Conservation (phyloP, 441 rosid species). For the Syzygium malaccense region DNA sequence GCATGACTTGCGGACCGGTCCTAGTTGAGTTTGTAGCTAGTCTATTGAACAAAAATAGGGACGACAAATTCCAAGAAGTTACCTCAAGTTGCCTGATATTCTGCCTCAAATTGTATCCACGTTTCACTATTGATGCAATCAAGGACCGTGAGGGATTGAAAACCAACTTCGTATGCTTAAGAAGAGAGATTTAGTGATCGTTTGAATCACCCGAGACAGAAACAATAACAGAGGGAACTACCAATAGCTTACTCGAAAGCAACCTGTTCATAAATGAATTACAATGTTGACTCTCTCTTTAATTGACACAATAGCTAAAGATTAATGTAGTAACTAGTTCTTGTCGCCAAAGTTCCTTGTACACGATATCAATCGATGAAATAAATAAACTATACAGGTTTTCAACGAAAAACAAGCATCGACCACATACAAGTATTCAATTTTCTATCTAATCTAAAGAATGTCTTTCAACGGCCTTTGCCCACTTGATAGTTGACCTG, state of each 20-base stretch:
- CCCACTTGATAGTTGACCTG: slow-evolving; percentile 62
- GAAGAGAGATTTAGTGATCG: not conserved
- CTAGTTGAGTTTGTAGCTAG: not conserved
- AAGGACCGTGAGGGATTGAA: not conserved
- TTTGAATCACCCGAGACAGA: not conserved
- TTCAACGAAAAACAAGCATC: not conserved
- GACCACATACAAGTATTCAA: not conserved
- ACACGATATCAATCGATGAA: not conserved
- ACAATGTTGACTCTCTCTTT: not conserved
- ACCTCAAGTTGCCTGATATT: not conserved
- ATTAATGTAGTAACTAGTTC: not conserved
- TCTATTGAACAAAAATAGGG: not conserved
- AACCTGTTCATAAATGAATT: not conserved
- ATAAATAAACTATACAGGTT: not conserved
- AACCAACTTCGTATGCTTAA: not conserved
- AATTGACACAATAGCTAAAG: not conserved
- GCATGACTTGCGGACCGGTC: not conserved
- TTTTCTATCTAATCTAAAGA: not conserved
- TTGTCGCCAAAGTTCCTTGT: not conserved
- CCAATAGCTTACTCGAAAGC: not conserved
- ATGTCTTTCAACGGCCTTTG: slow-evolving; percentile 1
- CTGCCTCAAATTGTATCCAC: not conserved
- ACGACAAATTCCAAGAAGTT: not conserved
- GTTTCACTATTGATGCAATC: not conserved
- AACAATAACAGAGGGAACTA: not conserved